Base-by-base conservation (phyloP, 2,329 filamentous ascomycete genomes). In the Cytospora leucostoma region DNA sequence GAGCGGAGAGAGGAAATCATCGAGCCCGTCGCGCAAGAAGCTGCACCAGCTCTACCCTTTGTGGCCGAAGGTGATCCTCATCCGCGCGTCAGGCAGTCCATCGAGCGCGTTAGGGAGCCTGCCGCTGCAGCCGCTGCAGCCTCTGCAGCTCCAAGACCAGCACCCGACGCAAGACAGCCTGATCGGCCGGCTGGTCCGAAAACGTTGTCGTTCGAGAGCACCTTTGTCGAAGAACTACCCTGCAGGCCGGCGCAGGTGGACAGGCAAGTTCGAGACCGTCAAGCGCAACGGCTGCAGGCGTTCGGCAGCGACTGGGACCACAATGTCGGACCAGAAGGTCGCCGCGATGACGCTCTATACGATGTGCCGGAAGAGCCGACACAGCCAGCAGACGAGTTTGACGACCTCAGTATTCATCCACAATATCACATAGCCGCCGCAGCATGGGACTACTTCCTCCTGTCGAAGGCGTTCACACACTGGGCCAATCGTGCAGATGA, bases 401-500 rank as follows among this genome's bases (percentile, higher is more conserved):
- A 32, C 8, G 44, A 66, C 33, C 32, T 57, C n/a, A 53, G 34
- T 7, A 38, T 64, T 35, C 64, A 58, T 50, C 64, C 64, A 27
- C 61, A 66, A 34, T 66, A 66, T 35, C 64, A 66, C 38, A 50
- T 66, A 88, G 71, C 78, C 76, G 57, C 83, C 53, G 89, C 89
- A 35, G 79, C 77, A 1, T 82, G 84, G 68, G 88, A 88, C 53
- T 84, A 89, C 64, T 89, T 86, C 68, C 78, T 92, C 7, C 74
- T 89, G 63, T 84, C 81, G 4, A 88, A 86, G 72, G 82, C 84
- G 2, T 87, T 91, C 62, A 83, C 80, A 1, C 86, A 89, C 67
- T 96, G 92, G 92, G 83, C 84, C 12, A 82, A 84, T 61, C 79
- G 83, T 57, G 83, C 90, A 12, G 82, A 81, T 7, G 86, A 90